These are phyloP conservation scores for Allantophomopsis lycopodina DNA, from an alignment of 2,329 filamentous ascomycete species.

Conservation along the genomic window DNA sequence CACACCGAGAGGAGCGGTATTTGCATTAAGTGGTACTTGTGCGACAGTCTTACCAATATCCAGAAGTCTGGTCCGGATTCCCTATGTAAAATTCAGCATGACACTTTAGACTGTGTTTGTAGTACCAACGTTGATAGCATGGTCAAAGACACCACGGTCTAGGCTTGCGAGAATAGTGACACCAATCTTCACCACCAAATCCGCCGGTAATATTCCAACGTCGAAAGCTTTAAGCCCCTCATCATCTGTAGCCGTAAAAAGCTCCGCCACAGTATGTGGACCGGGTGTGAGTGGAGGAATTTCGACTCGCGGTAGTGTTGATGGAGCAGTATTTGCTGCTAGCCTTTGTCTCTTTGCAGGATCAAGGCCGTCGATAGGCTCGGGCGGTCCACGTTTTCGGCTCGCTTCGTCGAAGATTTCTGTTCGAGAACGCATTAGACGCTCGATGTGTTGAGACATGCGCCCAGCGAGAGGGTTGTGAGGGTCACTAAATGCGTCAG, in stretches of 20 bases:
- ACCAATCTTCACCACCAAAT: slow-evolving; percentile 69
- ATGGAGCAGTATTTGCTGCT: slow-evolving; percentile 30
- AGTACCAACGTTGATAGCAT: slow-evolving; percentile 55
- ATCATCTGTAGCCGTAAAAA: slow-evolving; percentile 77
- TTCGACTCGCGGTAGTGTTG: slow-evolving; percentile 25
- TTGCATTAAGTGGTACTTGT: slow-evolving; percentile 31
- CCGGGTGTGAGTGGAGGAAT: slow-evolving; percentile 63
- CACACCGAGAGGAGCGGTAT: slow-evolving; percentile 47
- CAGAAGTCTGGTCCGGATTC: slow-evolving; percentile 32
- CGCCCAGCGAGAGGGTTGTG: slow-evolving; percentile 61
- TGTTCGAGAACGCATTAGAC: slow-evolving; percentile 62
- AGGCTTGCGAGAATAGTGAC: slow-evolving; percentile 63
- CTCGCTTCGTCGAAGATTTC: slow-evolving; percentile 69
- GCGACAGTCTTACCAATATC: slow-evolving; percentile 16
- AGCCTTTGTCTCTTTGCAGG: slow-evolving; percentile 70
- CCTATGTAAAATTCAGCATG: slow-evolving; percentile 19
- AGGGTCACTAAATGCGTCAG: slow-evolving; percentile 47
- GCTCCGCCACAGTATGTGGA: slow-evolving; percentile 63
- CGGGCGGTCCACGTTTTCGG: slow-evolving; percentile 62
- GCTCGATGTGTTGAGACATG: slow-evolving; percentile 80
- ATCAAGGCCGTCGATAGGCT: slow-evolving; percentile 61
- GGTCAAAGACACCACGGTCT: slow-evolving; percentile 52
- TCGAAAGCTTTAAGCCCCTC: slow-evolving; percentile 66
- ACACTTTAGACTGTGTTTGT: neutral
- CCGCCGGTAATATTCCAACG: slow-evolving; percentile 62